Percentiles rank a stretch among this genome's conserved stretches.
These are phyloP conservation scores for Cymbopogon flexuosus DNA, from an alignment of 202 grass and related monocot genomes.

Conservation along the genomic window DNA sequence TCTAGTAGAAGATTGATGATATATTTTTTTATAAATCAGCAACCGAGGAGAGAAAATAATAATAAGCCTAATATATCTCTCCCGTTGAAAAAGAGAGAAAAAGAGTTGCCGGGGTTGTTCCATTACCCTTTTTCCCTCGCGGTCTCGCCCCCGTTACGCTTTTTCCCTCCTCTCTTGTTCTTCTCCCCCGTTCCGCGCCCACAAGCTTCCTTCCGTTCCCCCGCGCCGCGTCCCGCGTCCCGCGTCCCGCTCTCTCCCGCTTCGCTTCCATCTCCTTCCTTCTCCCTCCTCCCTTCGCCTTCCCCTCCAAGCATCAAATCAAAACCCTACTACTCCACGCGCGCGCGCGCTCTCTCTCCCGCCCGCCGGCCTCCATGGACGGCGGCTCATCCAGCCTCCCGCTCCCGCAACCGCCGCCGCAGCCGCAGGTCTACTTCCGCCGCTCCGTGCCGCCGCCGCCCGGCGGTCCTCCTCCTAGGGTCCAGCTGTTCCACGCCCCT, in stretches of 20 bases:
- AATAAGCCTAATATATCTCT: no score
- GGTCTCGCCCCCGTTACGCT: neutral
- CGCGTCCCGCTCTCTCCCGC: neutral
- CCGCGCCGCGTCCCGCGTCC: neutral
- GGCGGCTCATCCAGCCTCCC: constrained; percentile 45
- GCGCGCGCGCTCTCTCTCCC: neutral
- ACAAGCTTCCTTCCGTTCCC: neutral
- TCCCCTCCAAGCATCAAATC: neutral
- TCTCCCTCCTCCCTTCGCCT: neutral
- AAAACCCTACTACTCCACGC: neutral
- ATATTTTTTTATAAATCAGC: no score
- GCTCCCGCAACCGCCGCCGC: neutral
- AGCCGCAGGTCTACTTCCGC: constrained; percentile 39
- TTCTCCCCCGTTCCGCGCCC: constrained; percentile 11
- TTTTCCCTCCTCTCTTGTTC: constrained; percentile 23
- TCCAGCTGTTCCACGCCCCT: constrained; percentile 27
- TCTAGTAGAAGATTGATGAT: no score
- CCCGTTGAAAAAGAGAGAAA: no score
- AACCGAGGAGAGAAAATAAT: no score
- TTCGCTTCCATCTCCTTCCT: constrained; percentile 5
- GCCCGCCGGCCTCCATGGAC: constrained; percentile 35
- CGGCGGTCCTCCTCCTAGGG: neutral
- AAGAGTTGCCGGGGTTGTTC: no score
- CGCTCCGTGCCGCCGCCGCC: constrained; percentile 14
- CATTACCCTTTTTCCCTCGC: neutral